Base-by-base conservation (phyloP, 2,329 filamentous ascomycete genomes). In the Cytospora schulzeri region DNA sequence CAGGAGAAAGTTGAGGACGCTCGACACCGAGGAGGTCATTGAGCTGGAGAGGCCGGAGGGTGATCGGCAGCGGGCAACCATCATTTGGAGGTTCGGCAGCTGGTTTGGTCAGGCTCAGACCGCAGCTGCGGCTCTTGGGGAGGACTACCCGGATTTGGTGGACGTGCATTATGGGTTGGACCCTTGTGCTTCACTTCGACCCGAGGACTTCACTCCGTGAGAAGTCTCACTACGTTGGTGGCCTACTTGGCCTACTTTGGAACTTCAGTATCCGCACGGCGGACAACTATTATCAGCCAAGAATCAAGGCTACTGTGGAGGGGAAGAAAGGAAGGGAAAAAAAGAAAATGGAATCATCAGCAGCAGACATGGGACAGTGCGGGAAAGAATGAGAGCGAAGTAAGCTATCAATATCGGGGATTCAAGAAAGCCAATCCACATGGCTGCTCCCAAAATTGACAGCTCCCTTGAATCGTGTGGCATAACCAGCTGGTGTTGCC, bases 51-150 rank as follows among this genome's bases (percentile, higher is more conserved):
- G 11, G 19, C 26, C 26, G 8, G 17, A 14, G 11, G 15, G 17
- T 8, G 9, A 15, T 48, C 24, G 38, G 24, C 35, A 17, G 26
- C 29, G 29, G 4, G n/a, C n/a, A 45, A 31, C 28, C 22, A 38
- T 48, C 12, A 17, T 62, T 19, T 62, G 60, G 60, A 28, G 60
- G 11, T 62, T 62, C 2, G 60, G 60, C 19, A 56, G 60, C 52
- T 62, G 60, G 60, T 62, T 48, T 26, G 28, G 31, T 14, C 60
- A 62, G 52, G 60, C 60, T 12, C 50, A 62, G 52, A 17, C 14
- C 11, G 60, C 60, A 12, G 60, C 33, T 15, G 41, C 45, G 38
- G 29, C 24, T 9, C 60, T 62, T 8, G 15, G 38, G 53, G 26
- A 31, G 14, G 38, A 38, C n/a, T 62, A 35, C n/a, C 15, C 38